Evolutionary conservation across 2,329 filamentous ascomycete species (phyloP), one percentile per base, ranked within the genome.

Genomic region (Venturia carpophila): DNA sequence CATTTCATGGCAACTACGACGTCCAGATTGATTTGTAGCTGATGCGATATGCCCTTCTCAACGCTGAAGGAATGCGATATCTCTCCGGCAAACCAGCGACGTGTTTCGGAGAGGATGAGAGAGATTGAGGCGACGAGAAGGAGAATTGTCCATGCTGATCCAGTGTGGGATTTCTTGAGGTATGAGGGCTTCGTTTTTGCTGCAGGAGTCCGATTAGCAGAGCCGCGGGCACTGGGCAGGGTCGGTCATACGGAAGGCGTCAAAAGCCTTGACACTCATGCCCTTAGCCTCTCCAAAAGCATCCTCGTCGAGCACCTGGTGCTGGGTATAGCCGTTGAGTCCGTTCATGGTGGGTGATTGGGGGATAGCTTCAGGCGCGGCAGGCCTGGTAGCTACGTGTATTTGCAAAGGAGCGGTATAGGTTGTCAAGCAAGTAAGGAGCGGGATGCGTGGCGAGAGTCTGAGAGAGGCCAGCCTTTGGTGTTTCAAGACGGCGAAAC

Each of bases 11-110:
- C 83, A 61, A 99, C 82, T 5, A 97, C 90, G n/a, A 95, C 82
- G 77, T 99, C 94, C 66, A 99, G 80, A 79, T 99, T 99, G 78
- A 99, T 89, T 77, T 97, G 92, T 75, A 99, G 84, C 68, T 87
- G 83, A 76, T 91, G 91, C 2, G 89, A 88, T 47, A 99, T 83
- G 69, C 91, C 91, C 77, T 95, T 94, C 76, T 97, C 94, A 65
- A 99, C 93, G 67, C 88, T 88, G 77, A 97, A 99, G 67, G 90
- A 90, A 75, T 97, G 93, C 65, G 86, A 87, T 73, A 96, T 94
- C 64, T 84, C 79, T 70, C 94, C 94, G 66, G 82, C 81, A 84
- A 90, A 94, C 92, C 93, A 97, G 65, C 88, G 87, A 68, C 80
- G 76, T 42, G 94, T 79, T 77, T 99, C 94, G 62, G 86, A 85